Evolutionary conservation across 768 basidiomycete genomes (phyloP), one percentile per base, ranked within the genome.

Genomic region (Psilocybe cubensis): DNA sequence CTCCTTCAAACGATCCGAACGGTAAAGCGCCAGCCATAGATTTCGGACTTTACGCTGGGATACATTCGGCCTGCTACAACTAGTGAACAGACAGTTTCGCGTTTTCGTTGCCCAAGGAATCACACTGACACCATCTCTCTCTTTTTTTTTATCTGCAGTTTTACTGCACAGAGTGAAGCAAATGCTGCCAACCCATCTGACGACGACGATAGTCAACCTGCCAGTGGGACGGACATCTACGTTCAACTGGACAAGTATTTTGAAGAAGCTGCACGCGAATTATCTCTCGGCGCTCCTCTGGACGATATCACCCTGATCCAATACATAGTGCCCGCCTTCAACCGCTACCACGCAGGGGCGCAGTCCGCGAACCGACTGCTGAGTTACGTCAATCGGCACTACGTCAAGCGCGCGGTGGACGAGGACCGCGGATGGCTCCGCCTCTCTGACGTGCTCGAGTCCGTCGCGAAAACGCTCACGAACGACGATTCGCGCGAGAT

Each of bases 51-150:
- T 89, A 91, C 66, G 84, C 88, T 68, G 88, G 88, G 57, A 86
- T 91, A 38, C 88, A 91, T 70, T 89, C 89, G 18, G 87, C 89
- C n/a, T 85, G 85, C 54, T 91, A 92, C 77, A 89, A 91, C 75
- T 91, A 90, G 82, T 86, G 77, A 75, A 78, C 76, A 58, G 56
- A 61, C 41, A 63, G 58, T 60, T 66, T 70, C 38, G 25, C 44
- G 50, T 45, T 29, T 33, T 27, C n/a, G 18, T 52, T 33, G 38
- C 20, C 33, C 27, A 14, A 18, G 8, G 58, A 62, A 38, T 25
- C 21, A 43, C 41, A 31, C 57, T 66, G 53, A 63, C 61, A 63
- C 58, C 58, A 56, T 10, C n/a, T n/a, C n/a, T n/a, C n/a, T n/a
- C n/a, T n/a, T n/a, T n/a, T n/a, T n/a, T 10, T 49, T 17, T 52